Evolutionary conservation across 495 filamentous ascomycete species (phyloP).

Genomic region (Xanthoparmelia taractica): DNA sequence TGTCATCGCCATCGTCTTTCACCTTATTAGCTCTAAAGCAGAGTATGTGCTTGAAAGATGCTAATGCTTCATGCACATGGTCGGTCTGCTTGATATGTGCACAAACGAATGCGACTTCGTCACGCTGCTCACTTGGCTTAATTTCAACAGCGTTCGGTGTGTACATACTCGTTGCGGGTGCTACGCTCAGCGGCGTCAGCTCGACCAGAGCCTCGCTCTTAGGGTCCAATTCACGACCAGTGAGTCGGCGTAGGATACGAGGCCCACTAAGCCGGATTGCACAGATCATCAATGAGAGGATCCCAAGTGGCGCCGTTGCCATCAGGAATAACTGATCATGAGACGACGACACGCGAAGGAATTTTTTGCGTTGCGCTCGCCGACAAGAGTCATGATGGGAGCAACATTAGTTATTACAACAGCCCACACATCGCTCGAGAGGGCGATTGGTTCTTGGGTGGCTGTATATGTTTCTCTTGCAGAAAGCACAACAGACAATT

Average conservation of each 20-base stretch:
- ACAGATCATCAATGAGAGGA: constrained; percentile 1
- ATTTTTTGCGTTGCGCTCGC: constrained; percentile 11
- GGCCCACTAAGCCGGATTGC: background rate
- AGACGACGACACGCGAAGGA: constrained; percentile 7
- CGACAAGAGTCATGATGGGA: background rate
- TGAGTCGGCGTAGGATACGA: background rate
- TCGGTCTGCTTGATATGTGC: background rate
- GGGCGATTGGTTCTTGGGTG: background rate
- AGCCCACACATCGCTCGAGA: background rate
- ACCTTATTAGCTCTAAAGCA: background rate
- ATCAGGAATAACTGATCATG: background rate
- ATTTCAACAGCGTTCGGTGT: background rate
- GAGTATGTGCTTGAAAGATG: background rate
- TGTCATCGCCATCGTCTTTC: background rate
- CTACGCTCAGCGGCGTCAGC: background rate
- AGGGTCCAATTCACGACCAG: background rate
- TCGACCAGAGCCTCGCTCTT: constrained; percentile 9
- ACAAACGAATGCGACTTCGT: background rate
- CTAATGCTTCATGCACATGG: background rate
- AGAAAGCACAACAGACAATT: background rate
- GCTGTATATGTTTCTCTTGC: background rate
- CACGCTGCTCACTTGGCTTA: constrained; percentile 2
- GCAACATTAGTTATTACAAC: background rate
- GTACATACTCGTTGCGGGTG: background rate
- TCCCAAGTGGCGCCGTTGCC: constrained; percentile 8